Percentiles rank a stretch among this genome's conserved stretches.
Evolutionary conservation across 1,284 basidiomycete genomes (phyloP).

Genomic region (Ustilago loliicola): DNA sequence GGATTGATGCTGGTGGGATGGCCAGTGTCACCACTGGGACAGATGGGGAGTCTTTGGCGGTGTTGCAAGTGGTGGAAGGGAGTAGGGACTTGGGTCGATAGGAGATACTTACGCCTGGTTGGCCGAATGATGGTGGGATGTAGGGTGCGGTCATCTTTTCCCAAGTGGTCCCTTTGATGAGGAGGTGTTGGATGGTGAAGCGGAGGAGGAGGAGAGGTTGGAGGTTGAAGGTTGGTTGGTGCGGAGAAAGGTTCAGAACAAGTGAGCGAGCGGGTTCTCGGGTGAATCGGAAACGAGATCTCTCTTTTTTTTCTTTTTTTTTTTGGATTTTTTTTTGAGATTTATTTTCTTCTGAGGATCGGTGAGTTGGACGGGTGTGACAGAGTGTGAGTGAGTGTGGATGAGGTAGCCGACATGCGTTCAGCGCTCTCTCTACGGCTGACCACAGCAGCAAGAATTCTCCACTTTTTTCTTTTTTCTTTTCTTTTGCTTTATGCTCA

Average conservation of each 20-base stretch:
- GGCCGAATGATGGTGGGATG: conserved; percentile 50
- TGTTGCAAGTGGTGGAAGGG: background rate
- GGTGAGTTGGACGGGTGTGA: background rate
- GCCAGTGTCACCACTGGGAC: conserved; percentile 44
- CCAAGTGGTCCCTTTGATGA: background rate
- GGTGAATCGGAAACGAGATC: conserved; percentile 6
- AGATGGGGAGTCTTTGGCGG: background rate
- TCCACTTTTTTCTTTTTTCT: background rate
- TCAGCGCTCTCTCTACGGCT: too few relatives aligned
- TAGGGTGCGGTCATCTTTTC: conserved; percentile 15
- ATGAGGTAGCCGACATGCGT: too few relatives aligned
- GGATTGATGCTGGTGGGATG: conserved; percentile 65
- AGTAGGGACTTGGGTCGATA: conserved; percentile 44
- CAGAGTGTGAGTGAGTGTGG: background rate
- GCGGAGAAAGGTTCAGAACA: conserved; percentile 3
- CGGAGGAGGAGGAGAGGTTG: too few relatives aligned
- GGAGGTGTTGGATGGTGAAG: background rate
- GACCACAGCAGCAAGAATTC: background rate
- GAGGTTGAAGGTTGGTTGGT: background rate
- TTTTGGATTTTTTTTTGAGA: background rate
- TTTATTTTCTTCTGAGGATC: conserved; percentile 2
- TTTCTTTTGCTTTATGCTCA: background rate
- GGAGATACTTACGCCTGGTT: conserved; percentile 55
- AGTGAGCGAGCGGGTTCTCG: background rate
- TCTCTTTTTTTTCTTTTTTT: background rate